phyloP scores from a whole-genome alignment of 176 grass and related monocot genomes.

The Oryza glaberrima region DNA sequence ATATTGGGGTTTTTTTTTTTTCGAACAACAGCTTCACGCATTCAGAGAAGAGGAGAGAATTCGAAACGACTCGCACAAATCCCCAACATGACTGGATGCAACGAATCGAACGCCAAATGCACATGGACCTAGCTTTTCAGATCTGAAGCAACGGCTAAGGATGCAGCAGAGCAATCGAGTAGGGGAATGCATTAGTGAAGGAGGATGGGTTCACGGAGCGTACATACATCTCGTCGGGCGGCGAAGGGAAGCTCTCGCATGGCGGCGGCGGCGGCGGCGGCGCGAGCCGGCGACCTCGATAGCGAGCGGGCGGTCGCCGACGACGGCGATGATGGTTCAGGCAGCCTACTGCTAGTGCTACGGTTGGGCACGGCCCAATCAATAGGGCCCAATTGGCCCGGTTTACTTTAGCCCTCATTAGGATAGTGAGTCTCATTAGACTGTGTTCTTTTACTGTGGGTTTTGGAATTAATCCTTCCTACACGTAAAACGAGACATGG shows the following conservation, averaged over 20 bases:
- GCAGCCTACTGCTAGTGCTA: too few species aligned
- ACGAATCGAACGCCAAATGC: not conserved
- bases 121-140: not conserved
- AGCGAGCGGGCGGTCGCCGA: conserved; percentile 1
- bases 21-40: not conserved
- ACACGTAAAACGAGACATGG: too few species aligned
- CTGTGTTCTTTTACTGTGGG: too few species aligned
- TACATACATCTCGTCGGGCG: not conserved
- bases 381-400: too few species aligned
- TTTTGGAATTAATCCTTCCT: too few species aligned
- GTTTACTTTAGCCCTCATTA: too few species aligned
- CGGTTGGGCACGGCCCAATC: too few species aligned
- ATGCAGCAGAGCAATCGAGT: not conserved
- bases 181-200: not conserved
- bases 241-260: too few species aligned
- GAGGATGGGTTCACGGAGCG: not conserved
- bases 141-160: too few species aligned
- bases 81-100: not conserved
- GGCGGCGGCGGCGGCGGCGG: not conserved
- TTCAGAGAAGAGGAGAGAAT: not conserved
- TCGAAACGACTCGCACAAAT: not conserved
- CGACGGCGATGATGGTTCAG: not conserved
- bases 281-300: too few species aligned
- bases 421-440: too few species aligned
- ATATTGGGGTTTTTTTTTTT: not conserved